phyloP scores from a whole-genome alignment of 495 filamentous ascomycete species.

The Talaromyces nanjingensis region DNA sequence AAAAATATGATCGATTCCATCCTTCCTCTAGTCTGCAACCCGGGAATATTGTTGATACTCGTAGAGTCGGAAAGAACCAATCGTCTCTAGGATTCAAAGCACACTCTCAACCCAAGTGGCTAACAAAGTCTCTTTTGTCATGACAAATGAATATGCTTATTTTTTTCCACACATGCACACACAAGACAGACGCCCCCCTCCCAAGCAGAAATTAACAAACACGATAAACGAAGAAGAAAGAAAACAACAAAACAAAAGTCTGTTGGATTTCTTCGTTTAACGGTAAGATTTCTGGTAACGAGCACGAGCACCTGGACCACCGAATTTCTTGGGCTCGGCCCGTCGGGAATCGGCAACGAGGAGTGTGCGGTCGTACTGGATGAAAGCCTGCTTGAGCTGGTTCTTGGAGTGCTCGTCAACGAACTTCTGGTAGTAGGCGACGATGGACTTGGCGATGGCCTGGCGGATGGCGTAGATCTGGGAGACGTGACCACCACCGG shows the following conservation, averaged over 20 bases:
- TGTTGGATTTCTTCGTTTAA: slow-evolving; percentile 29
- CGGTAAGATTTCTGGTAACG: slow-evolving; percentile 91
- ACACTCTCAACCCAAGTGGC: slow-evolving; percentile 1
- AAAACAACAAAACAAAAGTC: slow-evolving; percentile 24
- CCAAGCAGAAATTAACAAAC: slow-evolving; percentile 14
- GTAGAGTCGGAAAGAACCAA: neutral
- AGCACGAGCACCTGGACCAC: slow-evolving; percentile 80
- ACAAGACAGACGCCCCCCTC: slow-evolving; percentile 1
- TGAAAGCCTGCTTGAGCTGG: slow-evolving; percentile 89
- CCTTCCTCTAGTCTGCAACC: slow-evolving; percentile 4
- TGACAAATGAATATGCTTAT: slow-evolving; percentile 1
- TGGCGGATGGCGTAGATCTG: slow-evolving; percentile 99
- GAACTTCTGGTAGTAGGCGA: slow-evolving; percentile 99
- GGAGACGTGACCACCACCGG: slow-evolving; percentile 95
- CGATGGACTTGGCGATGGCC: slow-evolving; percentile 95
- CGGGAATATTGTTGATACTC: slow-evolving; percentile 6
- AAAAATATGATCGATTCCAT: neutral
- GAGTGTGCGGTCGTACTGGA: slow-evolving; percentile 91
- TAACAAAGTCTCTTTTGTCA: neutral
- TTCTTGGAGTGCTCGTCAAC: slow-evolving; percentile 99
- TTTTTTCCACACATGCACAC: neutral
- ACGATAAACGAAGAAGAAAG: slow-evolving; percentile 19
- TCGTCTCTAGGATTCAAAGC: neutral
- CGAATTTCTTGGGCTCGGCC: slow-evolving; percentile 90
- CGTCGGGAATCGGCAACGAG: slow-evolving; percentile 96